Evolutionary conservation across 1,284 basidiomycete species (phyloP), one percentile per base, ranked within the genome.

Genomic region (Ganoderma meredithae): DNA sequence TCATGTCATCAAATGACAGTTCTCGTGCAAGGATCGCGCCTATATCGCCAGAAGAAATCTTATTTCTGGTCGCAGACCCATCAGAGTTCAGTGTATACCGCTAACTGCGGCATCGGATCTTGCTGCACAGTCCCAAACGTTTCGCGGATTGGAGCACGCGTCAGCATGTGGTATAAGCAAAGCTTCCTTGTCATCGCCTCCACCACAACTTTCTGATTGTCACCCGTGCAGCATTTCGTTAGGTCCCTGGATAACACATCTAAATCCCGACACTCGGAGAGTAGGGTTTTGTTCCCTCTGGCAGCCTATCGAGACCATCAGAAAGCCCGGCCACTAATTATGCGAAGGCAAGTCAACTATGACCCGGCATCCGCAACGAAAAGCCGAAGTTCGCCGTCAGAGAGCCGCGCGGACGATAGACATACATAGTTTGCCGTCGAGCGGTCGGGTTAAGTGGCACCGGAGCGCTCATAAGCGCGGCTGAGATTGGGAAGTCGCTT

Each of bases 71-170:
- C 22, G n/a, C 22, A 52, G 47, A 22, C 36, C 36, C 10, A 10
- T 39, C 36, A 39, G 7, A 39, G 8, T 4, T 52, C 22, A n/a
- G 47, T 52, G n/a, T 49, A 9, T n/a, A 49, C 13, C 25, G 22
- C 4, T 52, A 27, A 52, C 47, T 52, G 47, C 47, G 47, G 47
- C 47, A 10, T 52, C 47, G 47, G 47, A 25, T 52, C 47, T 52
- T 22, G 25, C 47, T 8, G 22, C 47, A 25, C 22, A 22, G 47
- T 52, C 47, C 25, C 47, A 52, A 27, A 22, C 47, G 47, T 25
- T 52, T 52, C 47, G 22, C 22, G 47, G 47, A 25, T 25, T 25
- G 47, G 22, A 52, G 47, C 47, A 52, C n/a, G 47, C 22, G 13
- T 52, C 47, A 52, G 22, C 7, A 10, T 52, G 47, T 52, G 47